Percentiles rank a stretch among this genome's conserved stretches.
phyloP scores from a whole-genome alignment of 2,329 filamentous ascomycete species.

The Colletotrichum costaricense region DNA sequence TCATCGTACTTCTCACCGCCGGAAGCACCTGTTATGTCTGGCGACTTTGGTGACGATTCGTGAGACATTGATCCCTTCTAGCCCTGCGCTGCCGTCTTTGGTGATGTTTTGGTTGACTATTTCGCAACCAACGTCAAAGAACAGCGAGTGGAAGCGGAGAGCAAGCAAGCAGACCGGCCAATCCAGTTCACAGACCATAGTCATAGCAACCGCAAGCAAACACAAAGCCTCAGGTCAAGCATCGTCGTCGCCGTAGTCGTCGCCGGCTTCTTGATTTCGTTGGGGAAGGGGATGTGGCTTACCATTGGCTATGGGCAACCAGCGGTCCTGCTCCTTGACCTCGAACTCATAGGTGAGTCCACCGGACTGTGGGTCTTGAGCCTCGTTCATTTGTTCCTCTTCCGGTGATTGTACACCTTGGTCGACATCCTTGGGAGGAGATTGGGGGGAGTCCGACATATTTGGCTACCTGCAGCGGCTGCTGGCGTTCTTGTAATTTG shows the following conservation, averaged over 20 bases:
- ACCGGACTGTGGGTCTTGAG: constrained; percentile 80
- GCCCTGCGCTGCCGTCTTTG: neutral
- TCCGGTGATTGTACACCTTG: constrained; percentile 92
- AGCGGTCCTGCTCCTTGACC: constrained; percentile 99
- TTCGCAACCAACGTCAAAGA: constrained; percentile 26
- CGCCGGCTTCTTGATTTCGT: constrained; percentile 9
- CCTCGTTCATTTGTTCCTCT: constrained; percentile 94
- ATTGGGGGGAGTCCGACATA: constrained; percentile 91
- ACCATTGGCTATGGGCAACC: constrained; percentile 99
- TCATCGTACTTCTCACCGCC: constrained; percentile 62
- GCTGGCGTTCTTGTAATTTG: constrained; percentile 70
- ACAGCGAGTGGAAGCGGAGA: constrained; percentile 18
- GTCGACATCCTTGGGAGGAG: constrained; percentile 95
- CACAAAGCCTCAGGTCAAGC: constrained; percentile 62
- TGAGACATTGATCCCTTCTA: constrained; percentile 65
- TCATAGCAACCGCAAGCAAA: constrained; percentile 22
- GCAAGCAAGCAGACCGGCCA: neutral
- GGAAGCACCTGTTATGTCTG: constrained; percentile 59
- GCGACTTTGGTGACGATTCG: constrained; percentile 64
- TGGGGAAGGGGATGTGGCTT: constrained; percentile 64
- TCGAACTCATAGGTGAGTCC: constrained; percentile 91
- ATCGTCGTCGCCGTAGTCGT: constrained; percentile 36
- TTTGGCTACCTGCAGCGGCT: constrained; percentile 79
- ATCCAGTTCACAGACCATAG: neutral
- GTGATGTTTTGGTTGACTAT: neutral